These are phyloP conservation scores for Scedosporium dehoogii DNA, from an alignment of 2,329 filamentous ascomycete genomes.

Conservation along the genomic window DNA sequence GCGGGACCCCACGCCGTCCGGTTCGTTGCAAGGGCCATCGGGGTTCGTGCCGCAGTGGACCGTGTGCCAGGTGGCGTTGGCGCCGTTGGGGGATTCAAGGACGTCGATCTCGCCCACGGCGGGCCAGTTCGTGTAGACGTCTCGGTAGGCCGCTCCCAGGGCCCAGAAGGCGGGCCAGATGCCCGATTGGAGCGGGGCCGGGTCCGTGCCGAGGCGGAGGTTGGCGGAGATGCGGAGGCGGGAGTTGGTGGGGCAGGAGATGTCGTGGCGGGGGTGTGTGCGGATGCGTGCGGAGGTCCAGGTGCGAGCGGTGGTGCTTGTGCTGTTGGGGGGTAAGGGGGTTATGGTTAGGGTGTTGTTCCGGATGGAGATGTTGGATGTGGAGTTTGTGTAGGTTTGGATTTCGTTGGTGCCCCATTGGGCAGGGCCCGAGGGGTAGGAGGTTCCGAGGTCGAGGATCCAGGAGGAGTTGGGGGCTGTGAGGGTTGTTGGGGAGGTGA, in stretches of 20 bases:
- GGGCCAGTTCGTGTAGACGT: conserved; percentile 30
- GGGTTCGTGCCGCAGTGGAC: conserved; percentile 30
- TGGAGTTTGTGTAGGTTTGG: conserved; percentile 31
- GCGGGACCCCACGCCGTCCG: conserved; percentile 20
- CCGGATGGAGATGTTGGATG: conserved; percentile 27
- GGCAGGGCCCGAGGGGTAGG: conserved; percentile 32
- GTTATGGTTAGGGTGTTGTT: conserved; percentile 27
- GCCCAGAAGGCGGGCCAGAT: conserved; percentile 40
- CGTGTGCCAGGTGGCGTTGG: conserved; percentile 22
- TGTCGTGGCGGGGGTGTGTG: conserved; percentile 22
- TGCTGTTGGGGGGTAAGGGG: conserved; percentile 15
- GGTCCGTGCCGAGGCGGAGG: conserved; percentile 24
- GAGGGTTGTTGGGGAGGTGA: conserved; percentile 13
- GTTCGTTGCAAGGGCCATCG: conserved; percentile 32
- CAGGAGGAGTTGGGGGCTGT: conserved; percentile 27
- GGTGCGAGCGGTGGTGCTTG: neutral
- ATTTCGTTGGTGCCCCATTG: conserved; percentile 41
- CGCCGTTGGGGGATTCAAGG: conserved; percentile 31
- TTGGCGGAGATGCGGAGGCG: conserved; percentile 27
- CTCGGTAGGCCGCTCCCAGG: conserved; percentile 27
- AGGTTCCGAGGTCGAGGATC: conserved; percentile 32
- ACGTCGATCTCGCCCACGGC: conserved; percentile 33
- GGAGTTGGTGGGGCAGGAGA: conserved; percentile 21
- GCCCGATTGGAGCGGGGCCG: conserved; percentile 20
- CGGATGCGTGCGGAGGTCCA: conserved; percentile 38